Evolutionary conservation across 169 alveolate genomes (phyloP), one percentile per base, ranked within the genome.

Genomic region (Perkinsus marinus): DNA sequence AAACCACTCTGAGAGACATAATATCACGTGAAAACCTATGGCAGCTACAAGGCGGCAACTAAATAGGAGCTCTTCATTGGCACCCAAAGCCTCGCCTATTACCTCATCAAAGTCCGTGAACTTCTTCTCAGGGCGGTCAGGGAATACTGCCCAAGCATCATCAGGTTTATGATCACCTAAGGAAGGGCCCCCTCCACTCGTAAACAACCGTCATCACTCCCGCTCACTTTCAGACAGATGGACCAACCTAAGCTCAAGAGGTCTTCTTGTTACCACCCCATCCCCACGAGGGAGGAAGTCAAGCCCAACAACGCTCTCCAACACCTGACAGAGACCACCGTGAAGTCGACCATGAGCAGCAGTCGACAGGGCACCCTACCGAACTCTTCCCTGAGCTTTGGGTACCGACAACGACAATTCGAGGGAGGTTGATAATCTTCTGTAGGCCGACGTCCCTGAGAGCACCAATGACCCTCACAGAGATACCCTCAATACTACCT

Each of bases 211-310:
- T 95, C 43, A 96, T 95, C 90, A 90, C 93, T 0, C 91, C 89
- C 38, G 90, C 94, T 89, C 94, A 92, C 96, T 95, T 79, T 96
- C 98, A 57, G 96, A 94, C 68, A 97, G 95, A 92, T 98, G 99
- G 90, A 96, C 96, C 39, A 98, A 95, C 89, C 99, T 95, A 95
- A 99, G 94, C 93, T 98, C 99, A n/a, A 98, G 96, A n/a, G 99
- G 99, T 41, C 99, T 94, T 90, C 99, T 96, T 6, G 99, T 98
- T n/a, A 98, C 99, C 68, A 98, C 97, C 7, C 99, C 99, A 92
- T 98, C 99, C 30, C 99, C 99, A 91, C 99, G 95, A 0, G 99
- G 99, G 43, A 98, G 94, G 95, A 98, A 98, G 93, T 99, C 99
- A 79, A 98, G 93, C 10, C 99, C 99, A 10, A 98, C 99, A 69